A percentile compares a stretch with the other conserved stretches of the same genome.
Evolutionary conservation across 345 rosid genomes (phyloP).

Genomic region (Passiflora organensis): DNA sequence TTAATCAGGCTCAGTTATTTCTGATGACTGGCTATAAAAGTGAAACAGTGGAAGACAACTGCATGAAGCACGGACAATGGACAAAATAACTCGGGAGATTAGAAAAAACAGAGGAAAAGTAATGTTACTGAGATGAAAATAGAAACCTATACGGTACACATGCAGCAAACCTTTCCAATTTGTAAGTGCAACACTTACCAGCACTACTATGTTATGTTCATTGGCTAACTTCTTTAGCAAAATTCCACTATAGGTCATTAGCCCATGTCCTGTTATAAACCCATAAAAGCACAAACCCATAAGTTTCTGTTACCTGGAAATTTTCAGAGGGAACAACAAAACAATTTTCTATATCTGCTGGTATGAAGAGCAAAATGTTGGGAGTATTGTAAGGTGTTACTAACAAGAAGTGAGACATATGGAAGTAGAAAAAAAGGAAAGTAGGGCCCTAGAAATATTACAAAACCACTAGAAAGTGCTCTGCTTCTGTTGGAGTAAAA

Average conservation of each 20-base stretch:
- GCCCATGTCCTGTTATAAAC: slow-evolving; percentile 52
- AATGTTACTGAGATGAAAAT: too few species aligned
- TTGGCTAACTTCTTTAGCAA: slow-evolving; percentile 78
- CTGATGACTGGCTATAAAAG: not conserved
- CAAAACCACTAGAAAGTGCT: too few species aligned
- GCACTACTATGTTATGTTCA: slow-evolving; percentile 53
- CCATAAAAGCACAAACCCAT: slow-evolving; percentile 12
- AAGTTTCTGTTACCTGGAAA: not conserved
- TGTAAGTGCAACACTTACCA: slow-evolving; percentile 39
- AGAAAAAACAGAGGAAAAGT: not conserved
- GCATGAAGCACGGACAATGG: not conserved
- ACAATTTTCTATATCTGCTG: not conserved
- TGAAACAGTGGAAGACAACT: not conserved
- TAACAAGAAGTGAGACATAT: not conserved
- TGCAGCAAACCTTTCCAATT: not conserved
- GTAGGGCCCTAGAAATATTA: too few species aligned
- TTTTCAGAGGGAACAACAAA: not conserved
- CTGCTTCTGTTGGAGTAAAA: too few species aligned
- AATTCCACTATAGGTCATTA: slow-evolving; percentile 66
- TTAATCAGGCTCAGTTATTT: not conserved
- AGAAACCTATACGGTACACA: not conserved
- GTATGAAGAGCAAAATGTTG: not conserved
- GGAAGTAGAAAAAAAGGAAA: not conserved
- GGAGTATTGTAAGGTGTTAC: not conserved
- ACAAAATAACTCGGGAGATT: not conserved